Evolutionary conservation across 192 early-diverging fungal species (phyloP).

Genomic region (Coemansia sp.): DNA sequence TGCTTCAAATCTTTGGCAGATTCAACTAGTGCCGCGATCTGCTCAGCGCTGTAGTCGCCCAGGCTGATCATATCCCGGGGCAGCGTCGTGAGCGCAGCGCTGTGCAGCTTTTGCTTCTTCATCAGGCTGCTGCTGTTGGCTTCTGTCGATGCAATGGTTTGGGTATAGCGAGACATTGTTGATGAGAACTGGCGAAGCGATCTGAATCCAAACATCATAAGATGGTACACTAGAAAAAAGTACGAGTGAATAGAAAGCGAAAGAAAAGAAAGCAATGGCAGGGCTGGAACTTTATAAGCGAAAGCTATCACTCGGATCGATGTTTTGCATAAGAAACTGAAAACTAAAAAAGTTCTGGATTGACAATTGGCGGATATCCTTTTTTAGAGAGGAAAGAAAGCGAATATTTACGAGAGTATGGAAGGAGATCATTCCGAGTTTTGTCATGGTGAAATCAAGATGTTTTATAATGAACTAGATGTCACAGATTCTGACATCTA

Average conservation of each 20-base stretch:
- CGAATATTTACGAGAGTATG: too few relatives aligned
- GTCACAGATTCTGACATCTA: too few relatives aligned
- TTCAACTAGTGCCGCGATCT: conserved; percentile 76
- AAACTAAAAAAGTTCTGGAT: too few relatives aligned
- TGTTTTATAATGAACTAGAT: too few relatives aligned
- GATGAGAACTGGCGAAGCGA: conserved; percentile 18
- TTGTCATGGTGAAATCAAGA: too few relatives aligned
- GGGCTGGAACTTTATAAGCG: neutral
- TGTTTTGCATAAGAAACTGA: too few relatives aligned
- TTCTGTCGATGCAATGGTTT: conserved; percentile 14
- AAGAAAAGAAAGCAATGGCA: neutral
- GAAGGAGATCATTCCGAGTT: too few relatives aligned
- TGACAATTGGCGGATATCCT: too few relatives aligned
- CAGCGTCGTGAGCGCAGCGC: conserved; percentile 20
- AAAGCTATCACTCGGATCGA: neutral
- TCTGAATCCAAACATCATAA: conserved; percentile 31
- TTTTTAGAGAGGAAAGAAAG: too few relatives aligned
- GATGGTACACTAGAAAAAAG: neutral
- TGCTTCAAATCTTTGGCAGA: conserved; percentile 81
- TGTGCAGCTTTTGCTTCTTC: conserved; percentile 12
- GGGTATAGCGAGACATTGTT: conserved; percentile 22
- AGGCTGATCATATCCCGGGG: conserved; percentile 59
- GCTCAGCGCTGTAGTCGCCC: conserved; percentile 74
- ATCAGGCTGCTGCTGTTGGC: neutral
- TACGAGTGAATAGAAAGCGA: too few relatives aligned